Percentiles rank a stretch among this genome's conserved stretches.
Conservation (phyloP, 2,329 filamentous ascomycete species). For the Arthrobotrys iridis region DNA sequence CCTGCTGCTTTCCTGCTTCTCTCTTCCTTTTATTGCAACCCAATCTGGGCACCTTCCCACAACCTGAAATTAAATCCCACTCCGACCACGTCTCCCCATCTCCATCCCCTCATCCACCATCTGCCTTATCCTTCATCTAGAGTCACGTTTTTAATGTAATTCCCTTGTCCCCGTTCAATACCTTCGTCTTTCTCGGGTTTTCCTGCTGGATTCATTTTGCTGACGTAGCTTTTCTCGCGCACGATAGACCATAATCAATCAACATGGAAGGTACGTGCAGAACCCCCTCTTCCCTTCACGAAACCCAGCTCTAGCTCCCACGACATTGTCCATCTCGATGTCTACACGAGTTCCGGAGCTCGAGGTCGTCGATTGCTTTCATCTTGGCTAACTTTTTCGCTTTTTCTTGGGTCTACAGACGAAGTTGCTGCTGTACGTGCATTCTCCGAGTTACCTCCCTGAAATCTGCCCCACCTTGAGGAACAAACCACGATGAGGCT, state of each 20-base stretch:
- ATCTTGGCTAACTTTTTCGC: constrained; percentile 63
- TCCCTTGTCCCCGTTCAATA: constrained; percentile 57
- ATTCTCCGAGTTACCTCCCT: constrained; percentile 48
- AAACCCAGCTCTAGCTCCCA: constrained; percentile 33
- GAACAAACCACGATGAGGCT: constrained; percentile 49
- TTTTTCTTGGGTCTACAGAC: constrained; percentile 71
- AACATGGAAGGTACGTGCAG: constrained; percentile 73
- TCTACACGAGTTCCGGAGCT: constrained; percentile 20
- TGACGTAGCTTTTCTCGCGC: constrained; percentile 52
- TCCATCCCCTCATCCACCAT: constrained; percentile 61
- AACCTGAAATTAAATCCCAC: constrained; percentile 59
- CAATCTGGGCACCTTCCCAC: constrained; percentile 39
- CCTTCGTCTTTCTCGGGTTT: constrained; percentile 32
- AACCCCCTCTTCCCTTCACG: constrained; percentile 56
- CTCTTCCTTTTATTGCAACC: constrained; percentile 17
- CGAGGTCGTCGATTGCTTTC: constrained; percentile 32
- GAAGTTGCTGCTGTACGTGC: constrained; percentile 84
- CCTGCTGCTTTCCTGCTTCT: constrained; percentile 1
- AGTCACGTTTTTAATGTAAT: constrained; percentile 53
- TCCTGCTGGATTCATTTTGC: constrained; percentile 37
- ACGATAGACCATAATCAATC: constrained; percentile 61
- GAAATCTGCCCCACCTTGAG: constrained; percentile 44
- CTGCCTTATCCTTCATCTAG: constrained; percentile 53
- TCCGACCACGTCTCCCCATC: constrained; percentile 60
- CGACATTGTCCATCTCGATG: constrained; percentile 50